phyloP scores from a whole-genome alignment of 768 basidiomycete species.

The Flagelloscypha sp. region DNA sequence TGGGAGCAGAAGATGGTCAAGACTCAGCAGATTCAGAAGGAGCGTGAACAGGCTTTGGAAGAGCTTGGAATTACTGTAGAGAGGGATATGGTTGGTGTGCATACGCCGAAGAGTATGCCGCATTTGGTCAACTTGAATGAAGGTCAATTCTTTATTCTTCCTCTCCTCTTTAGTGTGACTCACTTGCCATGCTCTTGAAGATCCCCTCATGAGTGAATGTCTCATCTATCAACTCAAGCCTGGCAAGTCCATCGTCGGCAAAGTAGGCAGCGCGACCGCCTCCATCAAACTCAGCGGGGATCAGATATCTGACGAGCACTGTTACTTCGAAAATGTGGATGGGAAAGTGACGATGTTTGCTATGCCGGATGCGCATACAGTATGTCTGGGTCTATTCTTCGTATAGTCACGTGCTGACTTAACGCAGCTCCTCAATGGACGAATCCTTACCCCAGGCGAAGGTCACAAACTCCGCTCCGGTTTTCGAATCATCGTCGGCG shows the following conservation, averaged over 20 bases:
- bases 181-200: conserved; percentile 40
- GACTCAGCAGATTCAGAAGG: conserved; percentile 92
- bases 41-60: conserved; percentile 95
- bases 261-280: conserved; percentile 72
- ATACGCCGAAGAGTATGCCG: conserved; percentile 97
- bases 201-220: conserved; percentile 96
- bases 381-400: conserved; percentile 26
- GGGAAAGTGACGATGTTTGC: conserved; percentile 80
- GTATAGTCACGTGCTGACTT: conserved; percentile 1
- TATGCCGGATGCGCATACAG: conserved; percentile 75
- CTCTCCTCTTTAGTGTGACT: background rate
- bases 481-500: conserved; percentile 94
- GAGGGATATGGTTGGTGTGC: conserved; percentile 94
- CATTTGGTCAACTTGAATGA: conserved; percentile 90
- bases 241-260: conserved; percentile 82
- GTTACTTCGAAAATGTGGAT: conserved; percentile 79
- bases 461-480: conserved; percentile 88
- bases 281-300: conserved; percentile 90
- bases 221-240: conserved; percentile 87
- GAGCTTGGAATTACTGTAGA: conserved; percentile 97
- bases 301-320: conserved; percentile 89
- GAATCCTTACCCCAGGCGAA: conserved; percentile 69
- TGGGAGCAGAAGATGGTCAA: conserved; percentile 93
- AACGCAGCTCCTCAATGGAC: conserved; percentile 84
- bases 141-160: conserved; percentile 49